Base-by-base conservation (phyloP, 345 rosid species). In the Moringa oleifera region DNA sequence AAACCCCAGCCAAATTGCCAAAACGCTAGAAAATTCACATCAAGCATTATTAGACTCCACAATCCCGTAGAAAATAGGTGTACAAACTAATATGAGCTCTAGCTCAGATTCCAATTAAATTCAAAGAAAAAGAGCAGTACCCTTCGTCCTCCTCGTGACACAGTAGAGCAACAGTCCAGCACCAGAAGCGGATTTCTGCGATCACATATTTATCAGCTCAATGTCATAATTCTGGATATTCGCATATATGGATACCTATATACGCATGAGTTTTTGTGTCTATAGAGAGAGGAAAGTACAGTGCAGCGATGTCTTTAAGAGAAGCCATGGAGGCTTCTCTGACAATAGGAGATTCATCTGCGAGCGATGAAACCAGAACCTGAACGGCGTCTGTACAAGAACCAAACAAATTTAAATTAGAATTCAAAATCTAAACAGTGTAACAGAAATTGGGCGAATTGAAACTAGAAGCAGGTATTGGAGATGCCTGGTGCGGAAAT, bases 1-100 rank as follows among this genome's bases (percentile, higher is more conserved):
- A 93, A 28, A 88, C 80, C 65, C 96, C 98, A 46, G 97, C 98
- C 88, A 93, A 80, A 74, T 93, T 93, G 58, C 94, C 80, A 71
- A 86, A 90, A 51, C 97, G 77, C 98, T 93, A 74, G 57, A 70
- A 71, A 56, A 78, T 58, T 50, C 4, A 66, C 20, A 57, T 51
- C 50, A 31, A 51, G 45, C 24, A 25, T 13, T 23, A 65, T 22
- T 25, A 68, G 68, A 18, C 66, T 50, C 59, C 50, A 57, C 21
- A 7, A 28, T 18, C n/a, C 45, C 20, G 52, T 19, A 0, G 51
- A 65, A 61, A 15, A 52, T 24, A 64, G 20, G 57, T 7, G 0
- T 20, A 59, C 31, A 31, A 28, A 18, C 17, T 31, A 59, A 19
- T 15, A 41, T 53, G 45, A 66, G 55, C 55, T 18, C 53, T 23